Conservation (phyloP, 495 filamentous ascomycete species). For the Tuber umbilicatum region DNA sequence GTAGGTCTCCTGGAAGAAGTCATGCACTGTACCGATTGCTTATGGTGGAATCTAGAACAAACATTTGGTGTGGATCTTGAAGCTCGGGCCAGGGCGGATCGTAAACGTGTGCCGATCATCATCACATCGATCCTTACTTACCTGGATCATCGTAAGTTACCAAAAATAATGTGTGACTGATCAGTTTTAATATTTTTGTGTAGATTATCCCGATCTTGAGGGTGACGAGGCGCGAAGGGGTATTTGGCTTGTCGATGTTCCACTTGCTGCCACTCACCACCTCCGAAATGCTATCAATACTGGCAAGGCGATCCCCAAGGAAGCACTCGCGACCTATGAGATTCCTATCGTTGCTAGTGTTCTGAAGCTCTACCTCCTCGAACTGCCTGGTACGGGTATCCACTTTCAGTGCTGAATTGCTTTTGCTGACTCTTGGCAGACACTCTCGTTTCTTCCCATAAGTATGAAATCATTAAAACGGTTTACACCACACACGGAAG, state of each 20-base stretch:
- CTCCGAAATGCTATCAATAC: slow-evolving; percentile 77
- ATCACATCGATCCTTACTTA: slow-evolving; percentile 90
- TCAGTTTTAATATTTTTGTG: slow-evolving; percentile 16
- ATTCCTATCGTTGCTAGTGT: slow-evolving; percentile 88
- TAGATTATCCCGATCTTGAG: slow-evolving; percentile 91
- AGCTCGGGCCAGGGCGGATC: slow-evolving; percentile 81
- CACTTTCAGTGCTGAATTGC: not conserved
- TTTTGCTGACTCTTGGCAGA: slow-evolving; percentile 48
- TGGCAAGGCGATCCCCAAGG: slow-evolving; percentile 70
- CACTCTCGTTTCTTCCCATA: slow-evolving; percentile 93
- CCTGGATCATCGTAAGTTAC: slow-evolving; percentile 68
- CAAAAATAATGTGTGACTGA: slow-evolving; percentile 15
- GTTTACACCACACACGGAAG: slow-evolving; percentile 83
- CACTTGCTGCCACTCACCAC: slow-evolving; percentile 75
- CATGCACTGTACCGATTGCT: slow-evolving; percentile 19
- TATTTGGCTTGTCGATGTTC: slow-evolving; percentile 92
- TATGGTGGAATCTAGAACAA: slow-evolving; percentile 57
- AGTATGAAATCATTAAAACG: slow-evolving; percentile 97
- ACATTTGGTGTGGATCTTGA: slow-evolving; percentile 97
- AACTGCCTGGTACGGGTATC: slow-evolving; percentile 70
- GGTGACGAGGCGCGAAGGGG: slow-evolving; percentile 87
- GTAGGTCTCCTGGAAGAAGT: slow-evolving; percentile 41
- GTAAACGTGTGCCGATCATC: slow-evolving; percentile 89
- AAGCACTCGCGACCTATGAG: slow-evolving; percentile 76
- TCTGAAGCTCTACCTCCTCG: slow-evolving; percentile 90